These are phyloP conservation scores for Phytophthora syringae DNA, from an alignment of 352 stramenopile species.

Conservation along the genomic window DNA sequence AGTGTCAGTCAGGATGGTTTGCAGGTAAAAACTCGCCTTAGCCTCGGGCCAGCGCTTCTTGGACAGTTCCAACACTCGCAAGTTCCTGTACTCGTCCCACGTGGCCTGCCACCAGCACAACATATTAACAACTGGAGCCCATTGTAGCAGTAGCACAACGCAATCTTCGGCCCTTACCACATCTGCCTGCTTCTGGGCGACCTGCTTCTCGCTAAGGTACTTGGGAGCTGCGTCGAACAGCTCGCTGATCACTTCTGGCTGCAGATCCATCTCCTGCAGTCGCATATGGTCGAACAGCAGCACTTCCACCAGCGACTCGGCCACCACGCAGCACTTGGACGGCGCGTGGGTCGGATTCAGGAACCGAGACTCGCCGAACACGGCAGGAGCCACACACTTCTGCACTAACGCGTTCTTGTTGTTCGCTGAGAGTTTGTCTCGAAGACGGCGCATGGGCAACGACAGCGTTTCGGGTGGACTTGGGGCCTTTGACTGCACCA, in stretches of 20 bases:
- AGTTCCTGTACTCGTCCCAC: conserved; percentile 75
- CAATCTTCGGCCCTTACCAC: conserved; percentile 10
- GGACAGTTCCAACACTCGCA: conserved; percentile 69
- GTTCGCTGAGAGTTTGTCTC: conserved; percentile 33
- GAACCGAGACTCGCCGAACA: conserved; percentile 73
- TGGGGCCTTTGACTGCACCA: conserved; percentile 1
- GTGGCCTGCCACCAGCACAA: conserved; percentile 42
- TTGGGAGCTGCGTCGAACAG: conserved; percentile 59
- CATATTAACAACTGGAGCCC: neutral
- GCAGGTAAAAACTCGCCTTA: conserved; percentile 39
- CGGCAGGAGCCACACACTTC: conserved; percentile 52
- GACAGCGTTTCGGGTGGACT: conserved; percentile 9
- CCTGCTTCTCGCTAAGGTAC: conserved; percentile 64
- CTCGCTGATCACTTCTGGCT: conserved; percentile 61
- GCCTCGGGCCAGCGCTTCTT: conserved; percentile 74
- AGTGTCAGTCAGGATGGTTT: neutral
- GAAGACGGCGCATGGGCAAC: conserved; percentile 21
- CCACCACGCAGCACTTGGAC: conserved; percentile 70
- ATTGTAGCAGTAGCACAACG: no score
- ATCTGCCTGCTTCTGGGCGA: conserved; percentile 52
- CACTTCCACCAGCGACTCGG: conserved; percentile 75
- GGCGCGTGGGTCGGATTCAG: conserved; percentile 52
- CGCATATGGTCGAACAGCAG: conserved; percentile 74
- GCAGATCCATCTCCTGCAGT: conserved; percentile 79
- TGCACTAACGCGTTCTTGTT: conserved; percentile 54